These are phyloP conservation scores for Biscogniauxia mediterranea DNA, from an alignment of 2,329 filamentous ascomycete genomes.

Conservation along the genomic window DNA sequence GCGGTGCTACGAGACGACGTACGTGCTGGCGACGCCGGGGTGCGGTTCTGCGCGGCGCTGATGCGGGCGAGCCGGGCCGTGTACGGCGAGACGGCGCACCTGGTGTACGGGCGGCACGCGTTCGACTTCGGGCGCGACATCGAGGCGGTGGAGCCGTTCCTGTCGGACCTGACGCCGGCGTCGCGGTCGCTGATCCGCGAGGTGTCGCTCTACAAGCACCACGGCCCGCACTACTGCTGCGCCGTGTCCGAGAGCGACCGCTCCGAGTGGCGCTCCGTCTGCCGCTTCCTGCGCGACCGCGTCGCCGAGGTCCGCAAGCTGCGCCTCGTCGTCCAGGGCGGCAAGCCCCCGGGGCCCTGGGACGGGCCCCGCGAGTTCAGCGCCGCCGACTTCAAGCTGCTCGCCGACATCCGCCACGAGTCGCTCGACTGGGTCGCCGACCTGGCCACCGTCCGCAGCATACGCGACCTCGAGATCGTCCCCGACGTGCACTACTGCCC, in stretches of 20 bases:
- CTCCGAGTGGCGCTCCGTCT: constrained; percentile 54
- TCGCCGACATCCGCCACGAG: constrained; percentile 45
- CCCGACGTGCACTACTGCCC: constrained; percentile 55
- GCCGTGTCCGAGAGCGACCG: constrained; percentile 53
- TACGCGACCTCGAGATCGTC: constrained; percentile 50
- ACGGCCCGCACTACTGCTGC: constrained; percentile 37
- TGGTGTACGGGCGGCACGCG: constrained; percentile 54
- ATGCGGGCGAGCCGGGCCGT: constrained; percentile 47
- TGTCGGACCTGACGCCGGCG: constrained; percentile 52
- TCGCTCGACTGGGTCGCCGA: constrained; percentile 58
- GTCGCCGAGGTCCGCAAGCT: constrained; percentile 40
- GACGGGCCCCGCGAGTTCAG: constrained; percentile 46
- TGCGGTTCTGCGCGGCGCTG: constrained; percentile 41
- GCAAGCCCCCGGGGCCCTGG: constrained; percentile 48
- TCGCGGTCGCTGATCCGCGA: constrained; percentile 47
- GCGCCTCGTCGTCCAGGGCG: constrained; percentile 54
- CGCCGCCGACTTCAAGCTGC: constrained; percentile 45
- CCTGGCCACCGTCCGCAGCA: constrained; percentile 47
- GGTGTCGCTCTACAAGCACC: constrained; percentile 53
- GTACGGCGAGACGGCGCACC: constrained; percentile 53
- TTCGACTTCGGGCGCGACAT: constrained; percentile 61
- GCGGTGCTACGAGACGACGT: constrained; percentile 52
- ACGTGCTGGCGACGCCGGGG: constrained; percentile 41
- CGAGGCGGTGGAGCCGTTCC: constrained; percentile 59
- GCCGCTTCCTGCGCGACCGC: constrained; percentile 43